phyloP scores from a whole-genome alignment of 768 basidiomycete species.

The Coprinopsis marcescibilis region DNA sequence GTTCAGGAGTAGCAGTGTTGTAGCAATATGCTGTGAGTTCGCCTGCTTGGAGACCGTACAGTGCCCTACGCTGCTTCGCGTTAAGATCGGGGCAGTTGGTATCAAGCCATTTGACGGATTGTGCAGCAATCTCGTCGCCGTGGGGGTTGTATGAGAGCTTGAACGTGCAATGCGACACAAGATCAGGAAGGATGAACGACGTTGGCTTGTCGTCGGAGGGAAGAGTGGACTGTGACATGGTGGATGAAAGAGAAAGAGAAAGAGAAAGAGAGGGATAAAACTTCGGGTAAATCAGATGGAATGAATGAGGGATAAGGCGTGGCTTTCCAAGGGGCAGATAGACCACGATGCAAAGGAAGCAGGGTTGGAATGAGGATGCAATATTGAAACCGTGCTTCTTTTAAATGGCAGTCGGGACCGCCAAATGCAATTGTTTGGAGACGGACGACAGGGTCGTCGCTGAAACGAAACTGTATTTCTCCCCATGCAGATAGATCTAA shows the following conservation, averaged over 20 bases:
- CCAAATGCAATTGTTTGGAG: neutral
- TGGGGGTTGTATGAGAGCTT: constrained; percentile 37
- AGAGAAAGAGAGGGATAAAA: neutral
- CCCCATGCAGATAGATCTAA: neutral
- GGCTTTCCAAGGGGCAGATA: neutral
- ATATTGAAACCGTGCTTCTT: no score
- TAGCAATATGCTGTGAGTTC: constrained; percentile 65
- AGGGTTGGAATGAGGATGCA: no score
- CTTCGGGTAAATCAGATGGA: neutral
- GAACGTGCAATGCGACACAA: constrained; percentile 47
- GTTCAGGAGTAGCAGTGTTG: constrained; percentile 45
- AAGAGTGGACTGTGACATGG: constrained; percentile 7
- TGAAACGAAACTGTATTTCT: constrained; percentile 1
- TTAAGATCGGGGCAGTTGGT: constrained; percentile 40
- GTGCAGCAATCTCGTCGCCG: constrained; percentile 39
- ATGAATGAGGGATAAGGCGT: neutral
- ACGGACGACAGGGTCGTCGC: no score
- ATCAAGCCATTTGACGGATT: constrained; percentile 48
- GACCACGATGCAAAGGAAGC: no score
- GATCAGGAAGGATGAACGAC: constrained; percentile 49
- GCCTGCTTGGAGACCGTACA: constrained; percentile 58
- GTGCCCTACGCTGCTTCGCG: constrained; percentile 37
- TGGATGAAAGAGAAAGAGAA: neutral
- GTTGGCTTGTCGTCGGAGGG: constrained; percentile 18
- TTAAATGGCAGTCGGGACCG: neutral